Base-by-base conservation (phyloP, 2,329 filamentous ascomycete species). In the Penicillium sp. region DNA sequence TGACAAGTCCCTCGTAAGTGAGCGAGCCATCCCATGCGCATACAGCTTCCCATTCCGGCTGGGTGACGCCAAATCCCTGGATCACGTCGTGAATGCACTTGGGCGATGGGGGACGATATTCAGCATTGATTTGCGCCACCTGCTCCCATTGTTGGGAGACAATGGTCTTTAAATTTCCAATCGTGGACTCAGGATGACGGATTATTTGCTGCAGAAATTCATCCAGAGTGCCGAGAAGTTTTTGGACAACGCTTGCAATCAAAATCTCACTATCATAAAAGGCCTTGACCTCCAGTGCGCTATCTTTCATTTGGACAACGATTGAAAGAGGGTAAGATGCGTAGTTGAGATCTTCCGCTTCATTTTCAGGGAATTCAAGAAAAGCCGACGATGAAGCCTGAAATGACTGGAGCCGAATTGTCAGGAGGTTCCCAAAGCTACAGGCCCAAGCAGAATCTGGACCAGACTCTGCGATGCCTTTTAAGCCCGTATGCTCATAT, bases 1-100 rank as follows among this genome's bases (percentile, higher is more conserved):
- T 37, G 35, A 18, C 36, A 13, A 52, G 26, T 12, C 47, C 44
- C 13, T 39, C 13, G 39, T 50, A 52, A 6, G 50, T 52, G 1
- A 52, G 29, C 7, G 40, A 47, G 18, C 47, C 47, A 38, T 52
- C 50, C 47, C 50, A 50, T 18, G 50, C 39, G 35, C 47, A 54
- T 24, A 54, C 39, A 4, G 52, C 52, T 24, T 37, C 35, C 35
- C 35, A 13, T 18, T 37, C 35, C 35, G 35, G 35, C 9, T 37
- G 35, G 13, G 35, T 37, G 24, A 37, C n/a, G 24, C 35, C 13
- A 13, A 37, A 37, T n/a, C 35, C 35, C 24, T 37, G 35, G n/a
- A 37, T 37, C 35, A 37, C 35, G 35, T 37, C 35, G 35, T 37
- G 35, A 13, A 37, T n/a, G 35, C 35, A 37, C 35, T 24, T 60